These are phyloP conservation scores for Verticillium isaacii DNA, from an alignment of 2,329 filamentous ascomycete species.

Conservation along the genomic window DNA sequence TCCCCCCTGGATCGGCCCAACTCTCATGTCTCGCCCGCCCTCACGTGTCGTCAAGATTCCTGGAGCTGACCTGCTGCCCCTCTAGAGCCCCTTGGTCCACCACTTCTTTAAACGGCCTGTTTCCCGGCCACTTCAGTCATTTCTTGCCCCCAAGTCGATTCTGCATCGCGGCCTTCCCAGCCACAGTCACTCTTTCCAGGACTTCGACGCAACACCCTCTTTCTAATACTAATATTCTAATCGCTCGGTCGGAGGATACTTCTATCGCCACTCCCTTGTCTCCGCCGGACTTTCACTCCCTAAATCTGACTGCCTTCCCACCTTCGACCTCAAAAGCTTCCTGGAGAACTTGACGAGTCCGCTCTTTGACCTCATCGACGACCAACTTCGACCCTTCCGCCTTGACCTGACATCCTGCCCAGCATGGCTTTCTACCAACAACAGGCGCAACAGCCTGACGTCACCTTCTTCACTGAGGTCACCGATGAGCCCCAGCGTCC, in stretches of 20 bases:
- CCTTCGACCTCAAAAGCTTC: constrained; percentile 13
- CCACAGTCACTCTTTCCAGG: constrained; percentile 54
- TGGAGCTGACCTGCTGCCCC: constrained; percentile 25
- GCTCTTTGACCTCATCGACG: constrained; percentile 35
- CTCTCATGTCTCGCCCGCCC: constrained; percentile 1
- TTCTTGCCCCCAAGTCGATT: constrained; percentile 25
- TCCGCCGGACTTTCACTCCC: constrained; percentile 7
- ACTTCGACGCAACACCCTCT: constrained; percentile 18
- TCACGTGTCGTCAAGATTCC: constrained; percentile 1
- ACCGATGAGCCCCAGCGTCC: constrained; percentile 42
- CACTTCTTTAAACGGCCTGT: constrained; percentile 40
- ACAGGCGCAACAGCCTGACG: constrained; percentile 28
- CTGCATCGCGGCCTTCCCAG: constrained; percentile 40
- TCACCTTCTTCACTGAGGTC: constrained; percentile 50
- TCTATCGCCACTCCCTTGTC: constrained; percentile 7
- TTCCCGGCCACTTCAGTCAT: constrained; percentile 34
- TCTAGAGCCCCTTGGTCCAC: constrained; percentile 40
- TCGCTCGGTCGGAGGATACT: constrained; percentile 11
- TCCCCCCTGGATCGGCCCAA: constrained; percentile 10
- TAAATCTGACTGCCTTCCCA: constrained; percentile 1
- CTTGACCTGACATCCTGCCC: constrained; percentile 19
- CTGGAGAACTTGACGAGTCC: constrained; percentile 21
- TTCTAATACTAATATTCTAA: constrained; percentile 19
- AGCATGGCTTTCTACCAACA: constrained; percentile 42
- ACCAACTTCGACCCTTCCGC: constrained; percentile 15